Evolutionary conservation across 805 yeast species (phyloP).

Genomic region (Peterozyma toletana): DNA sequence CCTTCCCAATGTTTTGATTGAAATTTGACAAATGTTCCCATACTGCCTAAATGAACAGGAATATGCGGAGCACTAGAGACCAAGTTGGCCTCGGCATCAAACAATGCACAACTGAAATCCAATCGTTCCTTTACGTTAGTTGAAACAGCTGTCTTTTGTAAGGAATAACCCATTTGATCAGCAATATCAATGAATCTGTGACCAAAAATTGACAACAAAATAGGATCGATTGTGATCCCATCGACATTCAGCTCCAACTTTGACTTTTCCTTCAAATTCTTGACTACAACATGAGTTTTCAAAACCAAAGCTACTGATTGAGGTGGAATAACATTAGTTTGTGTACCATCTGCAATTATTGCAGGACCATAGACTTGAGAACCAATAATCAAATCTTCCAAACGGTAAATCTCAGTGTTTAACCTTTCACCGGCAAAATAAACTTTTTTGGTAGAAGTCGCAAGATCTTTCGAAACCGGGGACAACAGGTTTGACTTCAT

Average conservation of each 20-base stretch:
- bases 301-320: slow-evolving; percentile 46
- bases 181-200: slow-evolving; percentile 89
- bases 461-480: slow-evolving; percentile 18
- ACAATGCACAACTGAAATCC: slow-evolving; percentile 81
- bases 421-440: slow-evolving; percentile 48
- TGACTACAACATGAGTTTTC: slow-evolving; percentile 55
- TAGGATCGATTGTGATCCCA: slow-evolving; percentile 48
- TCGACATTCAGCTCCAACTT: slow-evolving; percentile 9
- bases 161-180: slow-evolving; percentile 79
- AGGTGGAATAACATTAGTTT: slow-evolving; percentile 71
- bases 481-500: slow-evolving; percentile 13
- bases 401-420: slow-evolving; percentile 46
- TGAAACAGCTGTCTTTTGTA: slow-evolving; percentile 73
- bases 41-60: slow-evolving; percentile 82
- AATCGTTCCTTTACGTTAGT: slow-evolving; percentile 79
- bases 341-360: slow-evolving; percentile 72
- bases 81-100: slow-evolving; percentile 67
- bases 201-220: slow-evolving; percentile 68
- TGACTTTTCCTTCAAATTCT: slow-evolving; percentile 9
- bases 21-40: slow-evolving; percentile 70
- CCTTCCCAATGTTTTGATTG: slow-evolving; percentile 64
- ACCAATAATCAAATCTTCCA: slow-evolving; percentile 50
- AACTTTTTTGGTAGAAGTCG: slow-evolving; percentile 33
- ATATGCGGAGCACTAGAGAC: slow-evolving; percentile 88
- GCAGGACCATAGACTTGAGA: slow-evolving; percentile 61